These are phyloP conservation scores for Lodderomyces metapsilosis DNA, from an alignment of 1,139 yeast species.

Conservation along the genomic window DNA sequence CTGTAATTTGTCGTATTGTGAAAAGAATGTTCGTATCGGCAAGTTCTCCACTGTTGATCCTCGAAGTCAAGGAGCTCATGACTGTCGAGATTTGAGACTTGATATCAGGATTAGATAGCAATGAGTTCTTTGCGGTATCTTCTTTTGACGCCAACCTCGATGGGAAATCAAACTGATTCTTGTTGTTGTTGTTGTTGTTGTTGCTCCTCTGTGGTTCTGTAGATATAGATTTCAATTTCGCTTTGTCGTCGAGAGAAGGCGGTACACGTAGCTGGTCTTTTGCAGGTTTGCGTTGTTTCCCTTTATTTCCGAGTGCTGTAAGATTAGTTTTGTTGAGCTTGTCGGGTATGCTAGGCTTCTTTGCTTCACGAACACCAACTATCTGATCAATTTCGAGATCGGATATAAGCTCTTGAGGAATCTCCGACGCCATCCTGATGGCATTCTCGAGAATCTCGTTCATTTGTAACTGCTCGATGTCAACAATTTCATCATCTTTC, in stretches of 20 bases:
- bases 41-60: conserved; percentile 19
- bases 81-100: conserved; percentile 35
- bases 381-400: conserved; percentile 42
- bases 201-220: neutral
- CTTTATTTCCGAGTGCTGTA: neutral
- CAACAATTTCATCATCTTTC: conserved; percentile 21
- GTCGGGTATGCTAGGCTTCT: neutral
- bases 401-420: conserved; percentile 55
- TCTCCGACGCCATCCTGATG: conserved; percentile 67
- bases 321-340: neutral
- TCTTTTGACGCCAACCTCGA: neutral
- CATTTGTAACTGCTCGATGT: conserved; percentile 53
- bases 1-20: conserved; percentile 44
- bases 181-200: too few relatives aligned
- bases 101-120: conserved; percentile 14
- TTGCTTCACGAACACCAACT: neutral
- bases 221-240: neutral
- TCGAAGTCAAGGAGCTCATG: conserved; percentile 24
- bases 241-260: neutral
- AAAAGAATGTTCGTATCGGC: conserved; percentile 32
- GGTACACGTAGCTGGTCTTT: conserved; percentile 3
- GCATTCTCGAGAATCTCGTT: conserved; percentile 74
- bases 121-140: conserved; percentile 5
- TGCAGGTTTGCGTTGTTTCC: neutral
- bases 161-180: neutral